Conservation (phyloP, 306 rosid genomes). For the Chamaecrista fasciculata region DNA sequence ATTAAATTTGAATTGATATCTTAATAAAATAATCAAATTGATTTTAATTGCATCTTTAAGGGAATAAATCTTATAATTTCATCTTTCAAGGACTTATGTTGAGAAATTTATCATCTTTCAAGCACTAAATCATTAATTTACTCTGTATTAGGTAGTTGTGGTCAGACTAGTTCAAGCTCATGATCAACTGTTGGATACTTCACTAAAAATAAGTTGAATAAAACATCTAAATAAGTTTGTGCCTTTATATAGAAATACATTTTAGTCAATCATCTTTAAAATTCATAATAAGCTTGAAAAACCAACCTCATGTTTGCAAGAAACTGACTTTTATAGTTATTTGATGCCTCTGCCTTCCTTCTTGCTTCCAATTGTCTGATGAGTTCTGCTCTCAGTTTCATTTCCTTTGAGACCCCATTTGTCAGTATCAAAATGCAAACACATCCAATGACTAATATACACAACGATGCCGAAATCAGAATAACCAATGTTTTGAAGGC, state of each 20-base stretch:
- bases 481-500: conserved; percentile 91
- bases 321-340: conserved; percentile 95
- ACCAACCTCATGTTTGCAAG: conserved; percentile 96
- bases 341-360: conserved; percentile 97
- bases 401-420: conserved; percentile 98
- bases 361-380: conserved; percentile 96
- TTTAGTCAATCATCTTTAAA: not conserved
- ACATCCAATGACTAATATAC: conserved; percentile 89
- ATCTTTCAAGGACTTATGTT: too few species aligned
- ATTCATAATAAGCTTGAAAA: conserved; percentile 3
- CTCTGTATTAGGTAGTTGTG: not conserved
- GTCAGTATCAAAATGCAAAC: conserved; percentile 90
- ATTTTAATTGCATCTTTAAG: too few species aligned
- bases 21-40: too few species aligned
- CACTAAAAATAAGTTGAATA: conserved; percentile 2
- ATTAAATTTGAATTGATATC: too few species aligned
- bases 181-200: not conserved
- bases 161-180: not conserved
- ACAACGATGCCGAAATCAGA: conserved; percentile 84
- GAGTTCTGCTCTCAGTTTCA: conserved; percentile 96
- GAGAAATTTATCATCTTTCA: too few species aligned
- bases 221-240: not conserved
- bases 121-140: too few species aligned
- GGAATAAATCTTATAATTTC: too few species aligned
- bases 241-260: not conserved